A percentile compares a stretch with the other conserved stretches of the same genome.
Evolutionary conservation across 2,329 filamentous ascomycete species (phyloP).

Genomic region (Dothistroma pini): DNA sequence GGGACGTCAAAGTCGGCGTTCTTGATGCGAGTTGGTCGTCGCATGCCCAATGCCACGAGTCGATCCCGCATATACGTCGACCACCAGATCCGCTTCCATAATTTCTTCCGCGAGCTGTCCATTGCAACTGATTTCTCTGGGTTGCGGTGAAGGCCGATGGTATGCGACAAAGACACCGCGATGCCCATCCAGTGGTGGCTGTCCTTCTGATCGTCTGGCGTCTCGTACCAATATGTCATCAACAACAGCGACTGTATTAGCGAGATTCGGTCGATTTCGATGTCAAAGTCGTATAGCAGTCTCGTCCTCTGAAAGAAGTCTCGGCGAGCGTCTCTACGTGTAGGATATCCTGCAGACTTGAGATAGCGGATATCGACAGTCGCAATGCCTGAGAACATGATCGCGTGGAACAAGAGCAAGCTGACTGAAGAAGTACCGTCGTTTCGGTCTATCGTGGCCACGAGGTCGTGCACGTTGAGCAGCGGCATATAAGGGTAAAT

Average conservation of each 20-base stretch:
- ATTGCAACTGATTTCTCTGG: conserved; percentile 69
- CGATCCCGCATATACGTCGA: conserved; percentile 94
- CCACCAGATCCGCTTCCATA: conserved; percentile 99
- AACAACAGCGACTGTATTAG: conserved; percentile 84
- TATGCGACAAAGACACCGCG: conserved; percentile 86
- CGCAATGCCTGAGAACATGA: conserved; percentile 90
- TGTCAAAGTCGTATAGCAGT: conserved; percentile 91
- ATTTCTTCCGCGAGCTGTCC: conserved; percentile 66
- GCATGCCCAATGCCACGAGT: conserved; percentile 88
- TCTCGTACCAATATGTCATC: conserved; percentile 98
- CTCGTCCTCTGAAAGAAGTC: conserved; percentile 85
- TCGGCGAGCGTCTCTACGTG: conserved; percentile 76
- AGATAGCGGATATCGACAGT: conserved; percentile 80
- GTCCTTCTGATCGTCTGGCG: conserved; percentile 93
- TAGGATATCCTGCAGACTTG: conserved; percentile 70
- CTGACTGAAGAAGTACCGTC: conserved; percentile 72
- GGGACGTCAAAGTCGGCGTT: conserved; percentile 91
- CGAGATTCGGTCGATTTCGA: conserved; percentile 83
- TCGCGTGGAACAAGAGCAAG: conserved; percentile 83
- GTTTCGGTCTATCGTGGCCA: conserved; percentile 58
- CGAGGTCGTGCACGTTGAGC: conserved; percentile 62
- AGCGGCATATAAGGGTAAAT: conserved; percentile 94
- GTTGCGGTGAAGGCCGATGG: conserved; percentile 87
- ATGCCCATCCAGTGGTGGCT: conserved; percentile 99
- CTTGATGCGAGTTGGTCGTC: conserved; percentile 86